Percentiles rank a stretch among this genome's conserved stretches.
Evolutionary conservation across 495 filamentous ascomycete genomes (phyloP).

Genomic region (Podospora pseudocomata): DNA sequence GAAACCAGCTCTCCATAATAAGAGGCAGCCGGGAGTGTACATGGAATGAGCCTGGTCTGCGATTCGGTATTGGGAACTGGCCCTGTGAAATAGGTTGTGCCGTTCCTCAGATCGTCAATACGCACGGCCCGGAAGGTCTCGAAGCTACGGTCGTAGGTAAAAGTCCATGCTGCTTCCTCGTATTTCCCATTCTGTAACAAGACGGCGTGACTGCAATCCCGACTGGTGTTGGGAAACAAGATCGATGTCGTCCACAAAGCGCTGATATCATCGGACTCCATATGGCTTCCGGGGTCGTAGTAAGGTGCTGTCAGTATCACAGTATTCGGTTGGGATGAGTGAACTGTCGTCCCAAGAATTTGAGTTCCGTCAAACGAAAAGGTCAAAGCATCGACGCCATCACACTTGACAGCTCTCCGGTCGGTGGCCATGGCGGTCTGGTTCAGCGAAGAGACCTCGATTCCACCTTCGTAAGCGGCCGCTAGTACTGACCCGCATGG

Average conservation of each 20-base stretch:
- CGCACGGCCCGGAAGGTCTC: slow-evolving; percentile 74
- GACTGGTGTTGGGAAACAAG: slow-evolving; percentile 73
- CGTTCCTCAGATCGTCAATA: slow-evolving; percentile 68
- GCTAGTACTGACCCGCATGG: slow-evolving; percentile 78
- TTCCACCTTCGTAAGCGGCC: slow-evolving; percentile 79
- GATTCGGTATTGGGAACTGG: slow-evolving; percentile 50
- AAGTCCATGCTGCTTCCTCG: slow-evolving; percentile 71
- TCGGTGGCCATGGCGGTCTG: slow-evolving; percentile 61
- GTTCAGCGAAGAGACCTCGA: slow-evolving; percentile 77
- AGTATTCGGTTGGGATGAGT: slow-evolving; percentile 60
- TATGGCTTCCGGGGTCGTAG: slow-evolving; percentile 56
- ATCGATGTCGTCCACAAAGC: slow-evolving; percentile 88
- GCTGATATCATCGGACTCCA: slow-evolving; percentile 64
- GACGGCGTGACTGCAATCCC: slow-evolving; percentile 72
- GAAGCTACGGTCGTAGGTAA: slow-evolving; percentile 73
- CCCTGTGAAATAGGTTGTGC: slow-evolving; percentile 77
- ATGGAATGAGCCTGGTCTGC: slow-evolving; percentile 52
- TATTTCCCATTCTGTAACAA: slow-evolving; percentile 65
- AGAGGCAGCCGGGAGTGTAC: slow-evolving; percentile 65
- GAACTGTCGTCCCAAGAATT: slow-evolving; percentile 74
- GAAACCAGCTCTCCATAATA: slow-evolving; percentile 69
- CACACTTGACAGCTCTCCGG: slow-evolving; percentile 76
- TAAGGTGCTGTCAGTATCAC: slow-evolving; percentile 80
- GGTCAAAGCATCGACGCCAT: slow-evolving; percentile 68
- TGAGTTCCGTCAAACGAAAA: slow-evolving; percentile 84